These are phyloP conservation scores for Globisporangium iwayamae DNA, from an alignment of 352 stramenopile genomes.

Conservation along the genomic window DNA sequence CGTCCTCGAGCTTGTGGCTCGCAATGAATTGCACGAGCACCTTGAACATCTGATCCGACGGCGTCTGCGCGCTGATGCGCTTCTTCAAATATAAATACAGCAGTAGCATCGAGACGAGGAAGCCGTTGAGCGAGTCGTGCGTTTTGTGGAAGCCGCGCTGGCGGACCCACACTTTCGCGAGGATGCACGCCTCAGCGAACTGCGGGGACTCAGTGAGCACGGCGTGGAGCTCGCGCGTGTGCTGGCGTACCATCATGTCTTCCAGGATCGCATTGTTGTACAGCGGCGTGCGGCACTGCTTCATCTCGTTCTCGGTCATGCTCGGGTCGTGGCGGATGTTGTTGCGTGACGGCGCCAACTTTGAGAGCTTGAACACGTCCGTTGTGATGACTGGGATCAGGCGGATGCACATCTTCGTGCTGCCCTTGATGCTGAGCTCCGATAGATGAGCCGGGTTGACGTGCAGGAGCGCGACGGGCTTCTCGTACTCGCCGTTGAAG, in stretches of 20 bases:
- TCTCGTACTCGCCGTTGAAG: conserved; percentile 78
- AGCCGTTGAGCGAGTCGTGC: conserved; percentile 82
- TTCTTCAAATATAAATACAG: conserved; percentile 79
- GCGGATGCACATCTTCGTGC: conserved; percentile 49
- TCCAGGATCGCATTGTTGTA: conserved; percentile 93
- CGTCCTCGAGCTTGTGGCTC: conserved; percentile 56
- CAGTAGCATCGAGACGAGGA: conserved; percentile 80
- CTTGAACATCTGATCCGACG: conserved; percentile 86
- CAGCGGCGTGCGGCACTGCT: conserved; percentile 64
- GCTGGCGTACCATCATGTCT: conserved; percentile 82
- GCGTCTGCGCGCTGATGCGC: conserved; percentile 60
- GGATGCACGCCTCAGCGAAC: conserved; percentile 74
- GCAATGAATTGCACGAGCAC: conserved; percentile 81
- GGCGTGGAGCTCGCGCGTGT: conserved; percentile 79
- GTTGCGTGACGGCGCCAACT: conserved; percentile 75
- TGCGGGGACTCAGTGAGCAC: conserved; percentile 56
- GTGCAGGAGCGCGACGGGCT: conserved; percentile 65
- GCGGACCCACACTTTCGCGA: conserved; percentile 87
- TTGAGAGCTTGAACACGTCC: conserved; percentile 78
- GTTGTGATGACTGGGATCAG: conserved; percentile 67
- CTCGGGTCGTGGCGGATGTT: conserved; percentile 80
- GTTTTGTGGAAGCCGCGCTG: conserved; percentile 77
- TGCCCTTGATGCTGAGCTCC: conserved; percentile 47
- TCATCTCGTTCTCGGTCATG: conserved; percentile 73
- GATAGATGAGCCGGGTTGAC: conserved; percentile 36